phyloP scores from a whole-genome alignment of 2,329 filamentous ascomycete genomes.

The Fusarium equiseti region DNA sequence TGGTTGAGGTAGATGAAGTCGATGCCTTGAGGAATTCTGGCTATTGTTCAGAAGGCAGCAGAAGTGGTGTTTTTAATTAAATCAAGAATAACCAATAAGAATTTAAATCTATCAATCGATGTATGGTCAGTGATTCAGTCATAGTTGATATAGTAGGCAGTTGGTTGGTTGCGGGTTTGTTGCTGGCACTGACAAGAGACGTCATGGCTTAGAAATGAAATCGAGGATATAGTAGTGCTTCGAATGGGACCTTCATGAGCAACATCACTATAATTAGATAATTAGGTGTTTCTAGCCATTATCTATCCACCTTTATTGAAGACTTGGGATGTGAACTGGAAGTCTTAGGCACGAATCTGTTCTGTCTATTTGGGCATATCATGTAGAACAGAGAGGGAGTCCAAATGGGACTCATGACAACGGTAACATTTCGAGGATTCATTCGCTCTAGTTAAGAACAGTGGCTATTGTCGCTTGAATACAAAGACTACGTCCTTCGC shows the following conservation, averaged over 20 bases:
- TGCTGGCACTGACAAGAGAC: background rate
- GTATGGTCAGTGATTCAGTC: slow-evolving; percentile 14
- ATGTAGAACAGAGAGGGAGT: background rate
- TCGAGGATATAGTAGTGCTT: too few species aligned
- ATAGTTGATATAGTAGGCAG: background rate
- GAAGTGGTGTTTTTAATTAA: background rate
- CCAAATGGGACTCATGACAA: background rate
- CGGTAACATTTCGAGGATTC: too few species aligned
- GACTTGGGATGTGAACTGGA: background rate
- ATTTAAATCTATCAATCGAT: background rate
- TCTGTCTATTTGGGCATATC: background rate
- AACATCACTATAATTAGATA: too few species aligned
- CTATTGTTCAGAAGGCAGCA: background rate
- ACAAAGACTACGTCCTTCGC: background rate
- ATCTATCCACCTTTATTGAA: background rate
- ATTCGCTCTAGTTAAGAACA: background rate
- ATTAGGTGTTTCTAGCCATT: too few species aligned
- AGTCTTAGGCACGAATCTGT: background rate
- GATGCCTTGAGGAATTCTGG: background rate
- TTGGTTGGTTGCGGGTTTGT: background rate
- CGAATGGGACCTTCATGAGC: too few species aligned
- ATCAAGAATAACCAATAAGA: background rate
- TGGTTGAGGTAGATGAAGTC: slow-evolving; percentile 4
- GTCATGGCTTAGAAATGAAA: background rate
- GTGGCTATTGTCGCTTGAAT: too few species aligned